A percentile compares a stretch with the other conserved stretches of the same genome.
Evolutionary conservation across 2,329 filamentous ascomycete species (phyloP).

Genomic region (Aspergillus clavatus): DNA sequence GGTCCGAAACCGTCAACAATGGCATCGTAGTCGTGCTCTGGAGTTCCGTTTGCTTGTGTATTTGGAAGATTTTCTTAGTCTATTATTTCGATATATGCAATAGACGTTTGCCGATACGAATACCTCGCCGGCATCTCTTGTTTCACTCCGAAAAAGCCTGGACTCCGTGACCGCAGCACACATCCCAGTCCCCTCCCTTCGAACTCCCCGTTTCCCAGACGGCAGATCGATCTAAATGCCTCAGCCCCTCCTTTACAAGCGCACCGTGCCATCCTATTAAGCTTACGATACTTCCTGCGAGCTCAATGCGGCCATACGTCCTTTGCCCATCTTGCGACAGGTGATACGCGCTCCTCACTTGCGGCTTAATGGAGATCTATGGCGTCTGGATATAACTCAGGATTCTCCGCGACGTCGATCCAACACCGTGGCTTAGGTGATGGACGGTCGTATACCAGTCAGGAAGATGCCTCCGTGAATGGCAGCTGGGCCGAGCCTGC

Average conservation of each 20-base stretch:
- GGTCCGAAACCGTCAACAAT: slow-evolving; percentile 11
- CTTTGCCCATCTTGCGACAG: slow-evolving; percentile 25
- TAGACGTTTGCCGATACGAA: neutral
- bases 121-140: slow-evolving; percentile 3
- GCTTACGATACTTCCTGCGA: slow-evolving; percentile 1
- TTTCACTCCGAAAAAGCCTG: slow-evolving; percentile 1
- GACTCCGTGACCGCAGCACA: slow-evolving; percentile 8
- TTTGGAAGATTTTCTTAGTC: slow-evolving; percentile 1
- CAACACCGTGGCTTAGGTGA: slow-evolving; percentile 38
- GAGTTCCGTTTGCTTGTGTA: slow-evolving; percentile 4
- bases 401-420: slow-evolving; percentile 39
- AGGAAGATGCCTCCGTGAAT: slow-evolving; percentile 35
- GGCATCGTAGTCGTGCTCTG: slow-evolving; percentile 8
- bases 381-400: slow-evolving; percentile 42
- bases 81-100: slow-evolving; percentile 9
- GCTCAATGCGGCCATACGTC: slow-evolving; percentile 31
- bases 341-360: slow-evolving; percentile 30
- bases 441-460: slow-evolving; percentile 35
- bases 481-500: slow-evolving; percentile 36
- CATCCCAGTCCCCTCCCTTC: slow-evolving; percentile 6
- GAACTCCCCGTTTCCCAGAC: slow-evolving; percentile 8
- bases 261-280: neutral
- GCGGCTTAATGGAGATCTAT: slow-evolving; percentile 43
- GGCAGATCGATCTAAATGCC: slow-evolving; percentile 5
- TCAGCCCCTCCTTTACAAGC: slow-evolving; percentile 2